A percentile compares a stretch with the other conserved stretches of the same genome.
These are phyloP conservation scores for Fusarium bactridioides DNA, from an alignment of 2,329 filamentous ascomycete genomes.

Conservation along the genomic window DNA sequence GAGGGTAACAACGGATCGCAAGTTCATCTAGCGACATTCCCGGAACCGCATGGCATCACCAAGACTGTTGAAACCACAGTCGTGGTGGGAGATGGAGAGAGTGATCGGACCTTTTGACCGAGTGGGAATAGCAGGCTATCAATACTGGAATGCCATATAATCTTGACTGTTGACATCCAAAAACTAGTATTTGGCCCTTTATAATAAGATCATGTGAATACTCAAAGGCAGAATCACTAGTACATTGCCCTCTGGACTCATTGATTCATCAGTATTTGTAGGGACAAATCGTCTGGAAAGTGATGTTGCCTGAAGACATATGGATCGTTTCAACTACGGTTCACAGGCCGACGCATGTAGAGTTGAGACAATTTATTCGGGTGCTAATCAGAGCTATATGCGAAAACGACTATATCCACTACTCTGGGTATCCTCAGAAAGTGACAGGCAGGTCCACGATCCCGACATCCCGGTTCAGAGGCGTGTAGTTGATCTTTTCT, in stretches of 20 bases:
- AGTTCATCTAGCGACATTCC: constrained; percentile 11
- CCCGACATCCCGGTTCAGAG: constrained; percentile 13
- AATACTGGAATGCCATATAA: too few relatives aligned
- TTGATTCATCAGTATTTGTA: background rate
- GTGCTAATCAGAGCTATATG: background rate
- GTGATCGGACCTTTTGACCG: background rate
- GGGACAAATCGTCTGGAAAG: background rate
- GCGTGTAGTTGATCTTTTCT: constrained; percentile 18
- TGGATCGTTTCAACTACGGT: rapidly evolving
- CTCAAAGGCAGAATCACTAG: background rate
- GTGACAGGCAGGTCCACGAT: constrained; percentile 11
- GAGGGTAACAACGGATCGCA: constrained; percentile 6
- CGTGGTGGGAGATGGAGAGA: constrained; percentile 10
- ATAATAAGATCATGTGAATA: background rate
- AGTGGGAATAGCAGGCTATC: too few relatives aligned
- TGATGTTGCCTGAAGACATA: background rate
- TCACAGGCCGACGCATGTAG: background rate
- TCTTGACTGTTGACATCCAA: background rate
- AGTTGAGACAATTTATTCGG: background rate
- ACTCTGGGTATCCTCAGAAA: background rate
- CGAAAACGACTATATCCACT: rapidly evolving
- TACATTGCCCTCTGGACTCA: background rate
- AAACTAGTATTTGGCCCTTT: rapidly evolving
- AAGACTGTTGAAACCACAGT: constrained; percentile 29
- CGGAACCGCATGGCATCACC: constrained; percentile 18